A percentile compares a stretch with the other conserved stretches of the same genome.
Conservation (phyloP, 1,284 basidiomycete species). For the Wolfiporia cocos region DNA sequence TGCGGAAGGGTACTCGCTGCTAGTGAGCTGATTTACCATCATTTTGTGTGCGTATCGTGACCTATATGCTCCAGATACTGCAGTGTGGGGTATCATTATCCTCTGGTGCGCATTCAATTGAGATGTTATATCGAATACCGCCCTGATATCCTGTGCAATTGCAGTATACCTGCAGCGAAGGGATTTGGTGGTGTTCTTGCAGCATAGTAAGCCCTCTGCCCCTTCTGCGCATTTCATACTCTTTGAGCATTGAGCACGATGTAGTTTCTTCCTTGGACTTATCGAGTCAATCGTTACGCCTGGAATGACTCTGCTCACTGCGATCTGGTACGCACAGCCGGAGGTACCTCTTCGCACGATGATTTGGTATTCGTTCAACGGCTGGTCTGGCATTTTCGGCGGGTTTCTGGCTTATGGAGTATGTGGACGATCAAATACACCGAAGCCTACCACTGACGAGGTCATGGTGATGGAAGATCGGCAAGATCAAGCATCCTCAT, state of each 20-base stretch:
- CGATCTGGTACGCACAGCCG: slow-evolving; percentile 16
- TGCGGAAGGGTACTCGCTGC: slow-evolving; percentile 15
- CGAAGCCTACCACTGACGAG: background rate
- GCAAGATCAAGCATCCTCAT: slow-evolving; percentile 11
- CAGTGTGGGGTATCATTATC: slow-evolving; percentile 15
- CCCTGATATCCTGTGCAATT: no score
- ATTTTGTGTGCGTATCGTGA: background rate
- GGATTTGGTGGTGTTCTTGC: slow-evolving; percentile 14
- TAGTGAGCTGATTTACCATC: slow-evolving; percentile 4
- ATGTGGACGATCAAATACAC: background rate
- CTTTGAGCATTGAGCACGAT: no score
- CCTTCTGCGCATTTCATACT: no score
- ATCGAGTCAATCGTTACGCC: slow-evolving; percentile 18
- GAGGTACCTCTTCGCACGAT: slow-evolving; percentile 16
- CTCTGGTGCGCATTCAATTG: slow-evolving; percentile 7
- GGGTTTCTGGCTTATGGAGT: slow-evolving; percentile 17
- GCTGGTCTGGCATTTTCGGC: slow-evolving; percentile 17
- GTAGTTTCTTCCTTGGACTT: slow-evolving; percentile 16
- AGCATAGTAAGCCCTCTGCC: slow-evolving; percentile 9
- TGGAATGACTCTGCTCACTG: slow-evolving; percentile 14
- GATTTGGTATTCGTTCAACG: slow-evolving; percentile 20
- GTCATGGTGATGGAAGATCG: slow-evolving; percentile 6
- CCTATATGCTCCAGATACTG: slow-evolving; percentile 7
- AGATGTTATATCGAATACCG: background rate
- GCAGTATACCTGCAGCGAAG: slow-evolving; percentile 12